Conservation (phyloP, 2,329 filamentous ascomycete species). For the Fusarium sp. region DNA sequence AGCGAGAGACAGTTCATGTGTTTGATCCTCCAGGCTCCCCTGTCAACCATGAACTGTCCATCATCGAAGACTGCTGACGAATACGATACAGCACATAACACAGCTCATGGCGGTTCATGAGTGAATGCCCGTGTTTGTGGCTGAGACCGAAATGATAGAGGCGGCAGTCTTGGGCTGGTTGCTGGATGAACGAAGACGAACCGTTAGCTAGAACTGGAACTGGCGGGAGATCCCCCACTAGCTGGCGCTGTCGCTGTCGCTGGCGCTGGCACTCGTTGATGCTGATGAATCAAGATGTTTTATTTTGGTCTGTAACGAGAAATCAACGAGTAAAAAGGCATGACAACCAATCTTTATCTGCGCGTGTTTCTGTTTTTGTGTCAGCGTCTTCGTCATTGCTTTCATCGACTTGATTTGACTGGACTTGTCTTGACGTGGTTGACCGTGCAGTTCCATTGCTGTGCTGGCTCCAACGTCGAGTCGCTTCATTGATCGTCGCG, state of each 20-base stretch:
- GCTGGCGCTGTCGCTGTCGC: constrained; percentile 1
- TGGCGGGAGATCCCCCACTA: constrained; percentile 6
- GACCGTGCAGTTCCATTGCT: constrained; percentile 40
- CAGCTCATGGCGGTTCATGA: constrained; percentile 18
- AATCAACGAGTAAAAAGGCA: constrained; percentile 26
- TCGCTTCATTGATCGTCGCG: constrained; percentile 42
- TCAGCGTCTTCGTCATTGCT: constrained; percentile 40
- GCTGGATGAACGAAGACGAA: constrained; percentile 39
- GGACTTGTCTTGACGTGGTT: constrained; percentile 24
- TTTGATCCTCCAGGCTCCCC: constrained; percentile 34
- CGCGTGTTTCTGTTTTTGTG: constrained; percentile 40
- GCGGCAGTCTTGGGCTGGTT: constrained; percentile 12
- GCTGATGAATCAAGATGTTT: constrained; percentile 39
- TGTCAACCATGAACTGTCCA: constrained; percentile 29
- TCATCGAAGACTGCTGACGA: constrained; percentile 30
- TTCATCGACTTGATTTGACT: constrained; percentile 42
- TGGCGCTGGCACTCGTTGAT: constrained; percentile 7
- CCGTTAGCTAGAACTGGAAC: constrained; percentile 18
- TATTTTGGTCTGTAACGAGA: constrained; percentile 13
- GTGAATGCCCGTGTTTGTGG: constrained; percentile 31
- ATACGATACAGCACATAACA: constrained; percentile 19
- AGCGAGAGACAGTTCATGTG: constrained; percentile 24
- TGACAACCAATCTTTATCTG: constrained; percentile 28
- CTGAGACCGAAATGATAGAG: constrained; percentile 18
- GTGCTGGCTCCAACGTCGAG: constrained; percentile 44